phyloP scores from a whole-genome alignment of 1,284 basidiomycete genomes.

The Heliocybe sulcata region DNA sequence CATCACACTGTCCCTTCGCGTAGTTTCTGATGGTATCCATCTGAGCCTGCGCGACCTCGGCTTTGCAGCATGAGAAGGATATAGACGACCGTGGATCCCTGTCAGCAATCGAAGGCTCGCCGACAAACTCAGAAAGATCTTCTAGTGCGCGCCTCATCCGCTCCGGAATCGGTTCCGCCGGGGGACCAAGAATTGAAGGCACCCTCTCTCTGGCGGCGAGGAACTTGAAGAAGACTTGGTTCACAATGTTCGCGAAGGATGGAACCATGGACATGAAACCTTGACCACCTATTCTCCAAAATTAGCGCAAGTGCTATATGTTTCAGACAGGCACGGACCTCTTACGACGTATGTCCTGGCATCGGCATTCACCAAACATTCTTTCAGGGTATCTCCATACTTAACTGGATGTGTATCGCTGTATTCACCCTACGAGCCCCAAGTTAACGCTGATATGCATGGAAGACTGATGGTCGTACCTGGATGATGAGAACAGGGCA shows the following conservation, averaged over 20 bases:
- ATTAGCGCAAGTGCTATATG: slow-evolving; percentile 5
- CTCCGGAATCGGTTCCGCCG: slow-evolving; percentile 24
- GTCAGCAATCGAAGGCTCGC: slow-evolving; percentile 35
- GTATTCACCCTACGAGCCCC: slow-evolving; percentile 44
- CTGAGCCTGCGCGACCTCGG: slow-evolving; percentile 44
- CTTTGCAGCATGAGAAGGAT: slow-evolving; percentile 60
- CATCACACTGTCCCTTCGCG: slow-evolving; percentile 33
- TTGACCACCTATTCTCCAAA: slow-evolving; percentile 32
- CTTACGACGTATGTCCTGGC: slow-evolving; percentile 53
- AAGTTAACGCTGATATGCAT: neutral
- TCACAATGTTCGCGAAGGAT: slow-evolving; percentile 53
- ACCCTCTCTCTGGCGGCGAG: slow-evolving; percentile 31
- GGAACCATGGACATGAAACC: slow-evolving; percentile 42
- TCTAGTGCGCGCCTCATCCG: slow-evolving; percentile 48
- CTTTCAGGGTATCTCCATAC: slow-evolving; percentile 47
- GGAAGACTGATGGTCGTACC: slow-evolving; percentile 26
- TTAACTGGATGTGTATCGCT: slow-evolving; percentile 47
- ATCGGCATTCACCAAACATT: slow-evolving; percentile 40
- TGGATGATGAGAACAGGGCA: slow-evolving; percentile 69
- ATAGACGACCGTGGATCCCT: slow-evolving; percentile 52
- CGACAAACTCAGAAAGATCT: slow-evolving; percentile 42
- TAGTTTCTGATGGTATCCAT: slow-evolving; percentile 39
- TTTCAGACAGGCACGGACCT: slow-evolving; percentile 32
- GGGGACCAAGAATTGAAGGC: slow-evolving; percentile 37
- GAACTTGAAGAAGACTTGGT: slow-evolving; percentile 58